Percentiles rank a stretch among this genome's conserved stretches.
These are phyloP conservation scores for Sporothrix luriei DNA, from an alignment of 2,329 filamentous ascomycete genomes.

Conservation along the genomic window DNA sequence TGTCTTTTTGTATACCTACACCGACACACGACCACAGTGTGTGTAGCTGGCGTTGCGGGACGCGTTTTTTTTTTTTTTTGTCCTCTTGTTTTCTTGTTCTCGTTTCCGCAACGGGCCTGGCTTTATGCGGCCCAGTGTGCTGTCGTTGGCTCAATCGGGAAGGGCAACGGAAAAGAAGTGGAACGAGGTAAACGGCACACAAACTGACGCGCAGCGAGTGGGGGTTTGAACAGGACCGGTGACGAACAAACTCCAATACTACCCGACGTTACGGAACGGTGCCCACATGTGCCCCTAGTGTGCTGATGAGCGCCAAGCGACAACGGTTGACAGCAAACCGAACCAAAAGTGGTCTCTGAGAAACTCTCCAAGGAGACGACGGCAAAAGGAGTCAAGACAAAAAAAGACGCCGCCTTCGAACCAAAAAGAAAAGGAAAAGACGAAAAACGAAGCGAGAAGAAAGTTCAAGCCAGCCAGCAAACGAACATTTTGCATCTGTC, in stretches of 20 bases:
- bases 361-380: neutral
- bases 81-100: neutral
- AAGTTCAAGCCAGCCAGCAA: neutral
- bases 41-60: neutral
- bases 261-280: slow-evolving; percentile 16
- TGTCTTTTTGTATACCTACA: neutral
- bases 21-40: neutral
- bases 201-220: slow-evolving; percentile 22
- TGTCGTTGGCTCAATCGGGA: neutral
- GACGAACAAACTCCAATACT: slow-evolving; percentile 4
- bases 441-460: neutral
- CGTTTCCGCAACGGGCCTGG: neutral
- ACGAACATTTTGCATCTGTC: neutral
- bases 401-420: neutral
- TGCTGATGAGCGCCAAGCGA: neutral
- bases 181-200: neutral
- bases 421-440: neutral
- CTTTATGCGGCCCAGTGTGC: slow-evolving; percentile 7
- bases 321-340: neutral
- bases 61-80: neutral
- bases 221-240: slow-evolving; percentile 22
- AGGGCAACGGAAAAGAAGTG: neutral
- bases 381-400: neutral
- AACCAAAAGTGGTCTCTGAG: neutral
- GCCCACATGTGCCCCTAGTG: slow-evolving; percentile 5